Conservation (phyloP, 2,329 filamentous ascomycete species). For the Phialocephala sp. region DNA sequence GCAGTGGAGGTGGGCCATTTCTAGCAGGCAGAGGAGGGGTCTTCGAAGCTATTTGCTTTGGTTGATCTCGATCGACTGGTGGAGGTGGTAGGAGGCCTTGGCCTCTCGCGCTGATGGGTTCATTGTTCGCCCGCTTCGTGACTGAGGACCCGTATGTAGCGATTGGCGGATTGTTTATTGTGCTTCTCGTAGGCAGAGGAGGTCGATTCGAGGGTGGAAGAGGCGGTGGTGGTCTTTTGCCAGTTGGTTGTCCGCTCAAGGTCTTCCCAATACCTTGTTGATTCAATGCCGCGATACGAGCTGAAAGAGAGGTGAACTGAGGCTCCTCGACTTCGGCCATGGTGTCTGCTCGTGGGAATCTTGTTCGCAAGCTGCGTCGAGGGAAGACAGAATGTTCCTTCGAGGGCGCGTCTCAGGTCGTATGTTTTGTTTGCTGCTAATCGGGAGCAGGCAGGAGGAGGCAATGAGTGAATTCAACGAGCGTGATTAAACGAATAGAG, state of each 20-base stretch:
- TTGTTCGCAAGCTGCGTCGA: not conserved
- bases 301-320: slow-evolving; percentile 63
- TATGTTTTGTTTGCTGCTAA: slow-evolving; percentile 7
- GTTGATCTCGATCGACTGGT: slow-evolving; percentile 38
- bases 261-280: slow-evolving; percentile 37
- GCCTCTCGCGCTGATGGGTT: slow-evolving; percentile 34
- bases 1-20: slow-evolving; percentile 37
- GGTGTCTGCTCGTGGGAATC: slow-evolving; percentile 8
- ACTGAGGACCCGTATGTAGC: slow-evolving; percentile 37
- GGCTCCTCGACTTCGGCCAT: slow-evolving; percentile 69
- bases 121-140: slow-evolving; percentile 36
- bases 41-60: slow-evolving; percentile 23
- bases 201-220: slow-evolving; percentile 49
- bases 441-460: slow-evolving; percentile 4
- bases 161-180: slow-evolving; percentile 45
- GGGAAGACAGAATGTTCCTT: not conserved
- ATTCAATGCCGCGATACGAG: slow-evolving; percentile 69
- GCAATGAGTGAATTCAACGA: slow-evolving; percentile 11
- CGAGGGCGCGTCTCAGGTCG: not conserved
- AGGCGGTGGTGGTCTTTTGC: slow-evolving; percentile 63
- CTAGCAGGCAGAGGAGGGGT: slow-evolving; percentile 36
- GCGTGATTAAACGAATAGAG: slow-evolving; percentile 5
- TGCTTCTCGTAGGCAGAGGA: slow-evolving; percentile 45
- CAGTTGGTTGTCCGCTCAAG: slow-evolving; percentile 34
- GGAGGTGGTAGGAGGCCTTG: slow-evolving; percentile 39